phyloP scores from a whole-genome alignment of 768 basidiomycete species.

The Omphalotus guepiniiformis region DNA sequence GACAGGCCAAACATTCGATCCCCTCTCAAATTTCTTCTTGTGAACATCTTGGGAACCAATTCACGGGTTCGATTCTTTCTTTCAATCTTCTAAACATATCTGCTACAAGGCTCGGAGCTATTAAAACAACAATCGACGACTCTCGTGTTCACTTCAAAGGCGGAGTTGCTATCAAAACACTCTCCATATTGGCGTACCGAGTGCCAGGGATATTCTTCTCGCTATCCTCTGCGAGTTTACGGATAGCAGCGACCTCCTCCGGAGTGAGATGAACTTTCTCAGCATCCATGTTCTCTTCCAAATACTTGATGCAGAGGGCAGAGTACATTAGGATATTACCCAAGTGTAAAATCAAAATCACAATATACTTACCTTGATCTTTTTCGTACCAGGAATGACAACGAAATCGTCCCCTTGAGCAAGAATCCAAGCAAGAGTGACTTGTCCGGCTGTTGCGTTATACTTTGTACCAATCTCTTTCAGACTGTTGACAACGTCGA shows the following conservation, averaged over 20 bases:
- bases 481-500: slow-evolving; percentile 32
- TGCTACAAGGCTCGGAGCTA: no score
- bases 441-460: slow-evolving; percentile 36
- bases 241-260: slow-evolving; percentile 27
- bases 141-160: no score
- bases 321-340: background rate
- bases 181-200: slow-evolving; percentile 3
- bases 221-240: slow-evolving; percentile 25
- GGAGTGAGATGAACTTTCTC: slow-evolving; percentile 20
- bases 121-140: no score
- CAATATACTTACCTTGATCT: slow-evolving; percentile 19
- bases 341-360: background rate
- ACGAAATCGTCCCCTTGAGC: slow-evolving; percentile 32
- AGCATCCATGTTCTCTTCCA: slow-evolving; percentile 35
- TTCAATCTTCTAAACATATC: no score
- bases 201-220: slow-evolving; percentile 7
- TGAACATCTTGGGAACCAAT: no score
- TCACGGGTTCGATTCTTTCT: no score
- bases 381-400: slow-evolving; percentile 35
- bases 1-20: no score
- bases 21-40: no score
- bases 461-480: slow-evolving; percentile 29
- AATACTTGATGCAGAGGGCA: slow-evolving; percentile 24
- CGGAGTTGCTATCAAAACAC: background rate
- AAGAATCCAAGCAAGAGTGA: slow-evolving; percentile 38